A percentile compares a stretch with the other conserved stretches of the same genome.
These are phyloP conservation scores for Solanum chmielewskii DNA, from an alignment of 257 asterid genomes.

Conservation along the genomic window DNA sequence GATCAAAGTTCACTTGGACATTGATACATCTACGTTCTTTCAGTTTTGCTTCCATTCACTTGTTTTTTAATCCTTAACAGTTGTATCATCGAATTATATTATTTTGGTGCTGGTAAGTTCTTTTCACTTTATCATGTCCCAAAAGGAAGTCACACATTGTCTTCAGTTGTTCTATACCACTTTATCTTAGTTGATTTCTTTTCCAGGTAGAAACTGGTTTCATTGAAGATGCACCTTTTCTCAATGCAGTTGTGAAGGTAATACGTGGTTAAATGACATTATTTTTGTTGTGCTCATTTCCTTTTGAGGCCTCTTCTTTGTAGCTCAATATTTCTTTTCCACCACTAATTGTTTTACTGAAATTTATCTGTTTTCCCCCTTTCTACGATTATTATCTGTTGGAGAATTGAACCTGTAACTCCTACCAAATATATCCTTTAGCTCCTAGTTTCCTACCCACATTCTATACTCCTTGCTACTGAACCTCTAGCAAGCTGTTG, in stretches of 20 bases:
- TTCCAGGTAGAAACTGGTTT: slow-evolving; percentile 55
- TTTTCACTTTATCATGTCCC: neutral
- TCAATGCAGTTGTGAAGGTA: slow-evolving; percentile 94
- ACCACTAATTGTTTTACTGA: neutral
- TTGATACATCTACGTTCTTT: neutral
- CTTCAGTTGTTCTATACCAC: neutral
- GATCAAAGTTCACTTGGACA: neutral
- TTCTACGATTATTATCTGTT: neutral
- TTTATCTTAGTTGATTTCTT: neutral
- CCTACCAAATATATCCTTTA: neutral
- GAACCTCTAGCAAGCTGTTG: neutral
- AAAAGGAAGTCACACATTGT: neutral
- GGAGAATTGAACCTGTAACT: neutral
- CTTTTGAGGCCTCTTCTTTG: neutral
- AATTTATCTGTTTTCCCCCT: neutral
- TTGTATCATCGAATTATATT: neutral
- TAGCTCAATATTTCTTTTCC: neutral
- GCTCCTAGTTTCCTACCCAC: neutral
- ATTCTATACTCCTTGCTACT: neutral
- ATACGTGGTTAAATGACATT: neutral
- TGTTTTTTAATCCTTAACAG: neutral
- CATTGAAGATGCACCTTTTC: slow-evolving; percentile 67
- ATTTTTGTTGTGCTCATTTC: neutral
- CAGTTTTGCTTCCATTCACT: neutral
- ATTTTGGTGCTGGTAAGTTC: neutral